Base-by-base conservation (phyloP, 2,329 filamentous ascomycete species). In the Macrophomina pseudophaseolina region DNA sequence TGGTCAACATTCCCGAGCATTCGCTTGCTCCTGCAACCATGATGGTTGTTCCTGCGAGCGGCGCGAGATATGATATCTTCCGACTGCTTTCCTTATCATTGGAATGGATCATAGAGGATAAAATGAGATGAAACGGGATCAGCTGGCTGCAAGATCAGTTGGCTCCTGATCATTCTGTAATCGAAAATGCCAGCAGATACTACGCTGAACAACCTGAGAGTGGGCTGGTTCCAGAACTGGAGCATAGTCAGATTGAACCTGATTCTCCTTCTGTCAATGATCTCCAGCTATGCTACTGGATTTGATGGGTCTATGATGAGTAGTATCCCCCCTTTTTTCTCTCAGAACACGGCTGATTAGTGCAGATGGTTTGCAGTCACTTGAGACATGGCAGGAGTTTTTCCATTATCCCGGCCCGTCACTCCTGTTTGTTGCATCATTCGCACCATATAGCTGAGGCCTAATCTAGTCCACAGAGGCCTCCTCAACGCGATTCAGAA, bases 401-500 rank as follows among this genome's bases (percentile, higher is more conserved):
- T 42, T 59, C 35, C 18, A 58, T 72, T 73, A 8, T 70, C 74
- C 64, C 68, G 74, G 65, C 70, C 72, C 66, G 70, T 59, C 53
- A 5, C 7, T 49, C 2, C 40, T 66, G 51, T 53, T 8, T 11
- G 51, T 53, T 44, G 16, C 6, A 18, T 38, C 51, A 53, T 12
- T 38, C 6, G 3, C 12, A 7, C 12, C 8, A 44, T 30, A 44
- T 8, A 38, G 42, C 35, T 54, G 52, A 6, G 54, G 30, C 14
- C 54, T 51, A 14, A 49, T 65, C 11, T 7, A 38, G 11, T 38
- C 35, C 11, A 12, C 11, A 38, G 35, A 38, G 18, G 68, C 33
- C 42, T 69, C n/a, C 59, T 74, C 28, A 72, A 73, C 49, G 72
- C 71, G 14, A 72, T 73, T 38, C 71, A 74, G 30, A 74, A 73